Evolutionary conservation across 345 rosid species (phyloP), one percentile per base, ranked within the genome.

Genomic region (Anacardium occidentale): DNA sequence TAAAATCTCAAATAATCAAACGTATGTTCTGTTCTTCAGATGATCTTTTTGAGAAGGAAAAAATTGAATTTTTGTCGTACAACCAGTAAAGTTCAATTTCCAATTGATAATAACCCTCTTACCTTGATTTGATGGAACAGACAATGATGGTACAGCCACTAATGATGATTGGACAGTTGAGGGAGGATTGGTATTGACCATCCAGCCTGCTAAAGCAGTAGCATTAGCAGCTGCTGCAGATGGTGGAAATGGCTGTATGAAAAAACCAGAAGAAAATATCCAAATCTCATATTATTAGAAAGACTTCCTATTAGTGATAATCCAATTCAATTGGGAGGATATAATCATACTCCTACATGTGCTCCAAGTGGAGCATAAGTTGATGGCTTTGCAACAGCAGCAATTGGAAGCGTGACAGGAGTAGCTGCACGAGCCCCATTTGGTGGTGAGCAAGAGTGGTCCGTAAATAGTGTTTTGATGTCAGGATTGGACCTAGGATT

Each of bases 101-200:
- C 17, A 53, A 25, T 52, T 25, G n/a, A 10, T n/a, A 65, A 52
- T 62, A 32, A 54, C 65, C 29, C 53, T 45, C 71, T 52, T 71
- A 89, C 91, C 94, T 89, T 84, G 90, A 83, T 78, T 85, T 66
- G 79, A 86, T 13, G 84, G 84, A 71, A 79, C 79, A 56, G 90
- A 84, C 57, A 85, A 74, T 22, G 87, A 79, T 21, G 90, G 85
- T 65, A 87, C 87, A 78, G 85, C 82, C 45, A 83, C 84, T 48
- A 84, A 81, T 60, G 76, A 82, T 60, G 90, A 89, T 85, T 90
- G 97, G 78, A 91, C 83, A 17, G 97, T 81, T 50, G 97, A 89
- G 67, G 97, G 81, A 73, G 90, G 91, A 70, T 89, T 85, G 66
- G 83, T 82, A 84, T 80, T 89, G 55, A 83, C 85, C 91, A 89